Percentiles rank a stretch among this genome's conserved stretches.
phyloP scores from a whole-genome alignment of 805 yeast species.

The Pichia californica region DNA sequence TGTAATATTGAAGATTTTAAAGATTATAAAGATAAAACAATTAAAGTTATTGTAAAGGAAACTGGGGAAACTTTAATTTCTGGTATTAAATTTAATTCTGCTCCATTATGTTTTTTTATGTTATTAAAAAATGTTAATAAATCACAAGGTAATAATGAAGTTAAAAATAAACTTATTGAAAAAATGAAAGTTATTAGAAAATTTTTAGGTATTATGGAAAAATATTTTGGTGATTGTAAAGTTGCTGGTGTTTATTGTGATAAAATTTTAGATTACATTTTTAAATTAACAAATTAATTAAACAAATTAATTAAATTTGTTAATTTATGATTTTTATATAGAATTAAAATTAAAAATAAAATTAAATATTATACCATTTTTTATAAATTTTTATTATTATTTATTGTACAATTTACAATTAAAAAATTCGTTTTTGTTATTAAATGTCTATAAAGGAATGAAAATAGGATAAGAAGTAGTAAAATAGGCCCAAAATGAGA shows the following conservation, averaged over 20 bases:
- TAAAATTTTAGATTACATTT: constrained; percentile 16
- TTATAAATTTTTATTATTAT: no score
- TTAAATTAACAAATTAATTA: background rate
- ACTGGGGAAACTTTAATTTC: constrained; percentile 4
- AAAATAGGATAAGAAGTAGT: background rate
- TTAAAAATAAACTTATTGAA: constrained; percentile 11
- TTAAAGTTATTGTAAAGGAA: background rate
- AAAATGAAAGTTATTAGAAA: constrained; percentile 15
- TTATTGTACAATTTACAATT: background rate
- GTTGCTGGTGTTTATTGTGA: constrained; percentile 17
- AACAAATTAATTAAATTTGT: background rate
- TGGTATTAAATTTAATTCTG: constrained; percentile 5
- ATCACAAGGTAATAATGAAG: background rate
- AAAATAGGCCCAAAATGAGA: background rate
- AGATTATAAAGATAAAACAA: background rate
- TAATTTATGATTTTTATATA: no score
- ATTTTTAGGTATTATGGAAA: constrained; percentile 18
- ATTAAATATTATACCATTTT: no score
- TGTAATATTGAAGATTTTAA: background rate
- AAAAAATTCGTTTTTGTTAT: no score
- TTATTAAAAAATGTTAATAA: background rate
- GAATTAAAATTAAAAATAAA: no score
- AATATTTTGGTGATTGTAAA: constrained; percentile 18
- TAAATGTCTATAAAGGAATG: no score
- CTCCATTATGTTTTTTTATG: constrained; percentile 1